These are phyloP conservation scores for Setomelanomma holmii DNA, from an alignment of 2,329 filamentous ascomycete species.

Conservation along the genomic window DNA sequence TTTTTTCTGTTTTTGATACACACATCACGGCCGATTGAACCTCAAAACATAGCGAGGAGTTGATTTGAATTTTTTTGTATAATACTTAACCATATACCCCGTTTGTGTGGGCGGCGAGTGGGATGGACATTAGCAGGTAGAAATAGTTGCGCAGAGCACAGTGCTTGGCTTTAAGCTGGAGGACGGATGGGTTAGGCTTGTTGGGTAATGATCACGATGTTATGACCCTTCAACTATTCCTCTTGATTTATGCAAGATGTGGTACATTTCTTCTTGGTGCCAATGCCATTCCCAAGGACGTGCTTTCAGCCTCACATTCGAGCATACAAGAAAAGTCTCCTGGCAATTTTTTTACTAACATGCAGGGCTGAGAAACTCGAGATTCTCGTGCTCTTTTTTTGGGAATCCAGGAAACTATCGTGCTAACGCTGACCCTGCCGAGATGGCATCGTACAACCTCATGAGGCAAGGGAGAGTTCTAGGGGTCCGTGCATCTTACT, in stretches of 20 bases:
- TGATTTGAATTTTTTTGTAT: conserved; percentile 19
- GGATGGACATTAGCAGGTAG: neutral
- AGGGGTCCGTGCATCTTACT: too few species aligned
- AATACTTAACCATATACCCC: conserved; percentile 30
- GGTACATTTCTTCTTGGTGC: neutral
- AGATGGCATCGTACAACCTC: too few species aligned
- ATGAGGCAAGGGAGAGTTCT: too few species aligned
- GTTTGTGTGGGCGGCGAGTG: conserved; percentile 16
- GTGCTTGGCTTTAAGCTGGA: neutral
- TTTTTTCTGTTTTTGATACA: neutral
- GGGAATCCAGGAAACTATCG: too few species aligned
- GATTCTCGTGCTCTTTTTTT: too few species aligned
- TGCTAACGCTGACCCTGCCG: too few species aligned
- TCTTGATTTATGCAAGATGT: neutral
- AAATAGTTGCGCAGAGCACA: neutral
- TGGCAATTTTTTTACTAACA: too few species aligned
- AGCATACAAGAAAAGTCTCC: too few species aligned
- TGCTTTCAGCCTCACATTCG: too few species aligned
- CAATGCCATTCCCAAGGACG: neutral
- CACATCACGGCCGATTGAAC: neutral
- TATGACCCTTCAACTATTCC: conserved; percentile 11
- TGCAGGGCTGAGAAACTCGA: too few species aligned
- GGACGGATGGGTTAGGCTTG: conserved; percentile 2
- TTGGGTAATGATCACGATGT: conserved; percentile 24
- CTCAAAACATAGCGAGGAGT: conserved; percentile 5